phyloP scores from a whole-genome alignment of 768 basidiomycete genomes.

The Phlegmacium glaucopus region DNA sequence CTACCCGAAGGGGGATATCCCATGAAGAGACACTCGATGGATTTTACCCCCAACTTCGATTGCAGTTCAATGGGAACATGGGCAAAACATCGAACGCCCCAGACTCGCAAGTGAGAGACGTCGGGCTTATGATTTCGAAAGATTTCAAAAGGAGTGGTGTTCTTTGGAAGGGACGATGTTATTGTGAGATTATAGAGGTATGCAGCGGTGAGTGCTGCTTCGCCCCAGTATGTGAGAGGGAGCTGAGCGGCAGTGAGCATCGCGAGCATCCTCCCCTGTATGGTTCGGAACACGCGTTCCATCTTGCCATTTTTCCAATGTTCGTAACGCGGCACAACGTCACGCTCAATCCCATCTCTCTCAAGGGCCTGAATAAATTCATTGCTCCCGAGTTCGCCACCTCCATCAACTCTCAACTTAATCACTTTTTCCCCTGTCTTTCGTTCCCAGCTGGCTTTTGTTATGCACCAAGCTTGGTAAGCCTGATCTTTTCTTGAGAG shows the following conservation, averaged over 20 bases:
- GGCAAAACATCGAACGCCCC: constrained; percentile 1
- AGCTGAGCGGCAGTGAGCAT: constrained; percentile 5
- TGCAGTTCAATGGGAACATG: constrained; percentile 10
- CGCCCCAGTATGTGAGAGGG: constrained; percentile 7
- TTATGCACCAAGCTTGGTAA: not conserved
- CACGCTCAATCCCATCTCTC: constrained; percentile 3
- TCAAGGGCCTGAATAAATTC: not conserved
- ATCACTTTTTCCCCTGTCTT: constrained; percentile 3
- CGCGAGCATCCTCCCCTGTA: constrained; percentile 1
- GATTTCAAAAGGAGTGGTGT: constrained; percentile 4
- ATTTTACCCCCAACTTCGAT: constrained; percentile 9
- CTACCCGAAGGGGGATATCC: constrained; percentile 8
- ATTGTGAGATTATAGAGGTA: constrained; percentile 4
- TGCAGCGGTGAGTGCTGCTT: constrained; percentile 5
- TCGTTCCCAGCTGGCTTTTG: constrained; percentile 7
- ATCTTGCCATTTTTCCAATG: constrained; percentile 14
- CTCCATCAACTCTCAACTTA: constrained; percentile 6
- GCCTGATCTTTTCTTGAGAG: constrained; percentile 4
- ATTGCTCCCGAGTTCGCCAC: constrained; percentile 2
- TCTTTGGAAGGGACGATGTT: not conserved
- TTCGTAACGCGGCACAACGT: constrained; percentile 6
- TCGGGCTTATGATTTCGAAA: not conserved
- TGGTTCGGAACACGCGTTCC: constrained; percentile 7
- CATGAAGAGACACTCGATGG: constrained; percentile 10
- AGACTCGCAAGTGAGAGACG: constrained; percentile 3